Base-by-base conservation (phyloP, 306 rosid genomes). In the Inga laurina region DNA sequence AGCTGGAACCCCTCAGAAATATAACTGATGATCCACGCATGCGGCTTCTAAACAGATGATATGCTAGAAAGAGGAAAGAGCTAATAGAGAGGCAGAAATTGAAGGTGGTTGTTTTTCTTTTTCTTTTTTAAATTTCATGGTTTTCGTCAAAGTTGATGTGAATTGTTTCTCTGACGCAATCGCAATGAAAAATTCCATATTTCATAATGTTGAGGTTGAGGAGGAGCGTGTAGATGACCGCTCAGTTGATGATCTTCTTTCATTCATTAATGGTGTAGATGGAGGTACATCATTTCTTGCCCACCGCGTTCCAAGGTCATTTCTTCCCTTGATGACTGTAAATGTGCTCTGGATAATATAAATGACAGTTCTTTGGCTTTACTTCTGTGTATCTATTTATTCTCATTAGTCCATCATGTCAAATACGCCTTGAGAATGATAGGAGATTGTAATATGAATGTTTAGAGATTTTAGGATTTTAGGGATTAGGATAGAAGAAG, bases 21-120 rank as follows among this genome's bases (percentile, higher is more conserved):
- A 86, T 88, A 79, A 89, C 95, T 8, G 98, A 93, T 52, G 97
- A 94, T 89, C 98, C 98, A 34, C 97, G 97, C n/a, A 93, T 94
- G 43, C 93, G 97, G 82, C 98, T 94, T 82, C 85, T 94, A 59
- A 94, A 91, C 84, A 86, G 97, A 81, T 88, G 93, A 82, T 90
- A 94, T 88, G 98, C 98, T 52, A 91, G 91, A 76, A 94, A 93
- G 88, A 90, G 94, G 90, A 91, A 90, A 89, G 98, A 93, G 69
- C 82, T 93, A 73, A 89, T 84, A 82, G 97, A 94, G 82, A 54
- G 62, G 62, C 62, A 54, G 24, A 21, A 54, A 54, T 8, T 54
- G n/a, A 19, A 21, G 62, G 24, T 54, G 27, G 27, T 27, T 27
- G 27, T 27, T 27, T 74, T 84, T 66, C 10, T 32, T 81, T 77